Evolutionary conservation across 169 alveolate species (phyloP).

Genomic region (Plasmodium knowlesi): DNA sequence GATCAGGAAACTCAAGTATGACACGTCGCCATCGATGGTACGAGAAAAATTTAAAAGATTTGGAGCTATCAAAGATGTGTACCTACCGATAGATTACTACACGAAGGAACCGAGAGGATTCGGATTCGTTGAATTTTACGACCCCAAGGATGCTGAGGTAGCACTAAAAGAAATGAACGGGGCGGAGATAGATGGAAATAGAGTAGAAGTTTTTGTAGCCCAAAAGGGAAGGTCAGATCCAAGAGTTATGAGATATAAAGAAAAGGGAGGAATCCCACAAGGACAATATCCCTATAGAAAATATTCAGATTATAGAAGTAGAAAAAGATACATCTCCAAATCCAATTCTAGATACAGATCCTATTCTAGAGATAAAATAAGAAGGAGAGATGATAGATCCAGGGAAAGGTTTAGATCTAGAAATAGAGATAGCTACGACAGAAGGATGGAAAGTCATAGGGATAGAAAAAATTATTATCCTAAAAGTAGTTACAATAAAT

Average conservation of each 20-base stretch:
- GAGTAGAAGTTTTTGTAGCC: constrained; percentile 84
- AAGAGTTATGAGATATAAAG: constrained; percentile 63
- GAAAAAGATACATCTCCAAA: constrained; percentile 53
- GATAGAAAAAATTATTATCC: constrained; percentile 42
- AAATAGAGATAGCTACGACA: constrained; percentile 63
- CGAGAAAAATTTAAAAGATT: constrained; percentile 84
- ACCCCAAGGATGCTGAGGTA: constrained; percentile 87
- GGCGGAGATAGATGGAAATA: constrained; percentile 82
- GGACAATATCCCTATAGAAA: constrained; percentile 50
- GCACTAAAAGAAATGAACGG: constrained; percentile 90
- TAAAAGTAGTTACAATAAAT: constrained; percentile 16
- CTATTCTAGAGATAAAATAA: constrained; percentile 64
- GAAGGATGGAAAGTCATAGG: constrained; percentile 34
- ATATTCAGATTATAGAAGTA: constrained; percentile 35
- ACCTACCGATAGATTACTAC: constrained; percentile 92
- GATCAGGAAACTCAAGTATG: constrained; percentile 85
- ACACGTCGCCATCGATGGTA: constrained; percentile 89
- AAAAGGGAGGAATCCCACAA: constrained; percentile 33
- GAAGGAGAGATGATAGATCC: constrained; percentile 61
- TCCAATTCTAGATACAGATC: constrained; percentile 52
- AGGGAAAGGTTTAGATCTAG: constrained; percentile 48
- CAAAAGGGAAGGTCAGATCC: constrained; percentile 87
- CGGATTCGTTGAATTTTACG: constrained; percentile 90
- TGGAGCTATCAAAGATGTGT: constrained; percentile 93
- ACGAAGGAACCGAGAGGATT: constrained; percentile 92